Evolutionary conservation across 345 rosid species (phyloP), one percentile per base, ranked within the genome.

Genomic region (Abelmoschus esculentus): DNA sequence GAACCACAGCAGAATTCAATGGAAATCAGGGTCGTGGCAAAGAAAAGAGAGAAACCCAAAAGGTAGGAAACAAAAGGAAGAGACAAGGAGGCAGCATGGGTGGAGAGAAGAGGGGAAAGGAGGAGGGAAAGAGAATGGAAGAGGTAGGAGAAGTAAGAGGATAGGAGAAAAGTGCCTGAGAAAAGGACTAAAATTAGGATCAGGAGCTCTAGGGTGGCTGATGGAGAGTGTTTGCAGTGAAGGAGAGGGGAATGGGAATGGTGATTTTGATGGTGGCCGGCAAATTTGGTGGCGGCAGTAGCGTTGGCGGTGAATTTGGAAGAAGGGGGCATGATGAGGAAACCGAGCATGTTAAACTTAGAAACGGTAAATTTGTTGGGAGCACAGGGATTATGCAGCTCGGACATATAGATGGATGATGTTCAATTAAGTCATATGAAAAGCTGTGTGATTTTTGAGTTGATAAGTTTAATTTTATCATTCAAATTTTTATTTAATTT

Each of bases 121-220:
- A 88, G 89, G 78, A 85, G 87, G 31, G 96, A 80, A 50, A 91
- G 81, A 29, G 96, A 86, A 76, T 87, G 78, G 79, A 91, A 84
- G 81, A 93, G 80, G 80, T 91, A 91, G 36, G 95, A 87, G 82
- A 91, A 85, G 86, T 88, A 88, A 47, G 97, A 93, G 36, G 86
- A 82, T 77, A 93, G 62, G 72, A 90, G 89, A 80, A 88, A 92
- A 19, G 90, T 73, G 19, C 89, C 91, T 1, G 96, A 85, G 83
- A 90, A 82, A 73, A 90, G 85, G 73, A 88, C 96, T 57, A 88
- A 82, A 75, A 88, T 72, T 36, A 93, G 84, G 80, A 93, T 87
- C 3, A 93, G 77, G 44, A 93, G 83, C 88, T 90, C 96, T 2
- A 93, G 91, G 69, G 96, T 88, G 29, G 90, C 93, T 2, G 93